phyloP scores from a whole-genome alignment of 129 eudicot species.

The Chrysanthemum makinoi region DNA sequence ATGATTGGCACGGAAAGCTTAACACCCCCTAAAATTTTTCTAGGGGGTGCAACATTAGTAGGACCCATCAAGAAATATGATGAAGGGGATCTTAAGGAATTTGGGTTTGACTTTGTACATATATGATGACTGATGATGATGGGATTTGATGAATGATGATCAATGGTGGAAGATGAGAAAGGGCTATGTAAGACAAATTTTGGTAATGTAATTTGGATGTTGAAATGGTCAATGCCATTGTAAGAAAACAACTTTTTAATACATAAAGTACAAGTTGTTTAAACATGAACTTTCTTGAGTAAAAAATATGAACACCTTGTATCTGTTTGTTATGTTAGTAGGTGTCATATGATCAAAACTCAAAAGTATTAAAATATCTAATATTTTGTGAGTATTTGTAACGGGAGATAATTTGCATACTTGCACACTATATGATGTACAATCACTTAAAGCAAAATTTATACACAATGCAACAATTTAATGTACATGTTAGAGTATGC shows the following conservation, averaged over 20 bases:
- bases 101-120: conserved; percentile 23
- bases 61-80: conserved; percentile 32
- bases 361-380: too few species aligned
- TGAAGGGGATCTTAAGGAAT: conserved; percentile 24
- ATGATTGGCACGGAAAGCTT: too few species aligned
- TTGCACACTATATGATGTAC: too few species aligned
- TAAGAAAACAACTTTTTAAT: conserved; percentile 15
- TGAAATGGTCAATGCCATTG: conserved; percentile 17
- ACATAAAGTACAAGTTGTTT: conserved; percentile 13
- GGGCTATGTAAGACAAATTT: conserved; percentile 14
- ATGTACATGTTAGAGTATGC: too few species aligned
- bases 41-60: too few species aligned
- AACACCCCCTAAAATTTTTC: too few species aligned
- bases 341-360: too few species aligned
- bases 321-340: not conserved
- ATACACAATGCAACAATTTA: too few species aligned
- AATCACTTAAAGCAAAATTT: too few species aligned
- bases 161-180: conserved; percentile 22
- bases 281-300: not conserved
- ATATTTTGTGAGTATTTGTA: too few species aligned
- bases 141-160: conserved; percentile 14
- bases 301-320: not conserved
- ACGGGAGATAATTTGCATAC: too few species aligned
- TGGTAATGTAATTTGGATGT: conserved; percentile 15
- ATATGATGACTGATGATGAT: conserved; percentile 24